Percentiles rank a stretch among this genome's conserved stretches.
phyloP scores from a whole-genome alignment of 805 yeast species.

The Candida coquimbonensis region DNA sequence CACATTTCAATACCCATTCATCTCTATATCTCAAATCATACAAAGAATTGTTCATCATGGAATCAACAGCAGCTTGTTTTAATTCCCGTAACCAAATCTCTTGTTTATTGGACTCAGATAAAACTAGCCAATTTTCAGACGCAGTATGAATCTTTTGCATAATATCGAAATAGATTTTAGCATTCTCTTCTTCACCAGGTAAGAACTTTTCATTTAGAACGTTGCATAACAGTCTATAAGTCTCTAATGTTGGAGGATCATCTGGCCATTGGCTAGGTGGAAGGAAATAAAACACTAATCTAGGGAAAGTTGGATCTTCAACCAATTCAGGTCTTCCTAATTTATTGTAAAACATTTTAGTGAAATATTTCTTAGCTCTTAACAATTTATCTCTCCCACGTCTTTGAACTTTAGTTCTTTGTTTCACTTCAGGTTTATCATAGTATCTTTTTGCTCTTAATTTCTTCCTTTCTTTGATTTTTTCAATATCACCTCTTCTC shows the following conservation, averaged over 20 bases:
- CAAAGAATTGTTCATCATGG: constrained; percentile 33
- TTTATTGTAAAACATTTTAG: constrained; percentile 28
- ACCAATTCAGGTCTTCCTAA: constrained; percentile 34
- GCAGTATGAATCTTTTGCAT: constrained; percentile 37
- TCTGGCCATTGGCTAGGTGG: constrained; percentile 44
- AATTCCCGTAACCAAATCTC: constrained; percentile 41
- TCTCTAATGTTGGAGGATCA: constrained; percentile 43
- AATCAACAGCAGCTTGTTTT: constrained; percentile 37
- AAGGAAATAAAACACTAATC: constrained; percentile 40
- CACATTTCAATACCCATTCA: constrained; percentile 29
- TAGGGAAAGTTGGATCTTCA: constrained; percentile 41
- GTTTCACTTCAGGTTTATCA: constrained; percentile 40
- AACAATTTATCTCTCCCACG: constrained; percentile 34
- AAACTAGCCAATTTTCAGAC: constrained; percentile 37
- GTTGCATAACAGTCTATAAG: constrained; percentile 30
- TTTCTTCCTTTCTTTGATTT: constrained; percentile 33
- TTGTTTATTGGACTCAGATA: constrained; percentile 27
- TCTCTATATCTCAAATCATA: constrained; percentile 38
- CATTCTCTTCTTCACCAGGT: constrained; percentile 7
- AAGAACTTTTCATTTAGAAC: constrained; percentile 20
- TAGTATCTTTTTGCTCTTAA: constrained; percentile 37
- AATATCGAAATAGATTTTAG: constrained; percentile 20
- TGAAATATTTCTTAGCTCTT: constrained; percentile 32
- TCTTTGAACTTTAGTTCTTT: constrained; percentile 38
- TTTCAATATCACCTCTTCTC: constrained; percentile 42